phyloP scores from a whole-genome alignment of 23 red algal species.

The Gracilaria caudata region DNA sequence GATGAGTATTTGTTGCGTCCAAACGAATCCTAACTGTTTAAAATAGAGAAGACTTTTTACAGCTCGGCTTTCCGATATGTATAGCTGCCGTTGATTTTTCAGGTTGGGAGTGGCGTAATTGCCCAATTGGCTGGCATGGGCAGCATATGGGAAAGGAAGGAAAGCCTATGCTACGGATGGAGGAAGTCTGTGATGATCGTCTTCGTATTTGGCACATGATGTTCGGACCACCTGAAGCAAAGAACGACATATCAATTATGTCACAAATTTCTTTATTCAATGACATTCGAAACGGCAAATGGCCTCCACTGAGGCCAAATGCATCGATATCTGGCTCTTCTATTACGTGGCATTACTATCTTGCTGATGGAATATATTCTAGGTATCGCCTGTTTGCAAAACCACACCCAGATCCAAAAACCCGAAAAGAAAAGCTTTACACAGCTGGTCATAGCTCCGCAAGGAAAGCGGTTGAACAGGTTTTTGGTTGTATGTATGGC shows the following conservation, averaged over 20 bases:
- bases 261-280: constrained; percentile 42
- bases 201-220: constrained; percentile 53
- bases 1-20: neutral
- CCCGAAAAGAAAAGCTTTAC: neutral
- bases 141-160: constrained; percentile 19
- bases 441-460: neutral
- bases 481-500: constrained; percentile 6
- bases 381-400: constrained; percentile 30
- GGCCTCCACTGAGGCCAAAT: constrained; percentile 12
- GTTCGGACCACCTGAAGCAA: constrained; percentile 36
- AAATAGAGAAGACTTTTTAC: no score
- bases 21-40: neutral
- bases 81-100: constrained; percentile 22
- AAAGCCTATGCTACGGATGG: constrained; percentile 36
- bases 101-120: constrained; percentile 35
- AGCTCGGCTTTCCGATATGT: constrained; percentile 34
- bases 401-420: neutral
- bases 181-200: constrained; percentile 66
- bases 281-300: neutral
- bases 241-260: constrained; percentile 55
- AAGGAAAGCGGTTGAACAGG: constrained; percentile 3
- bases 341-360: constrained; percentile 51
- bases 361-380: constrained; percentile 59
- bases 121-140: constrained; percentile 29
- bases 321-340: neutral